Conservation (phyloP, 192 early-diverging fungal species). For the Coemansia asiatica region DNA sequence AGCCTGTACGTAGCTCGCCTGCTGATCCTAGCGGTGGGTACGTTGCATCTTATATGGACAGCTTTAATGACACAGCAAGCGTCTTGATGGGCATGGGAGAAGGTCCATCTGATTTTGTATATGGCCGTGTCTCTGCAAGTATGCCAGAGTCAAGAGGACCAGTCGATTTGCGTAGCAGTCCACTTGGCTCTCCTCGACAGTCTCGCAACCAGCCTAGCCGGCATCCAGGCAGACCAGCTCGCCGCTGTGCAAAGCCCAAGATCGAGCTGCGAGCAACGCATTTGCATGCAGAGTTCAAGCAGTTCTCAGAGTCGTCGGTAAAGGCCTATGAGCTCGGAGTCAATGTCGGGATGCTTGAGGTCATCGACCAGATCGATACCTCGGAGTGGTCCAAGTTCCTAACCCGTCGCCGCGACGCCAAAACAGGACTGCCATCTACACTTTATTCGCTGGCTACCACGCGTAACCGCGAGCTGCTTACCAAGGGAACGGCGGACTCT, state of each 20-base stretch:
- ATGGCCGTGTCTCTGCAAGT: slow-evolving; percentile 31
- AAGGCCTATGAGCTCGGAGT: slow-evolving; percentile 42
- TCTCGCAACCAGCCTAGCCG: slow-evolving; percentile 13
- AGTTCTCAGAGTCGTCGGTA: slow-evolving; percentile 37
- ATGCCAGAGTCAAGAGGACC: slow-evolving; percentile 39
- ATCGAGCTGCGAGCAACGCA: slow-evolving; percentile 44
- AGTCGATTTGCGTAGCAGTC: slow-evolving; percentile 15
- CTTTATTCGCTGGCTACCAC: slow-evolving; percentile 43
- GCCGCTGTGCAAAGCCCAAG: slow-evolving; percentile 46
- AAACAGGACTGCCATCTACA: slow-evolving; percentile 45
- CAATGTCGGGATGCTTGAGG: slow-evolving; percentile 44
- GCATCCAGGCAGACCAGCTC: slow-evolving; percentile 5
- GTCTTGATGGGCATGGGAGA: slow-evolving; percentile 1
- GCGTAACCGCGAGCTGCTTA: slow-evolving; percentile 51
- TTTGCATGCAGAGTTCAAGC: slow-evolving; percentile 46
- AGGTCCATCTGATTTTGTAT: neutral
- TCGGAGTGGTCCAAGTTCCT: slow-evolving; percentile 57
- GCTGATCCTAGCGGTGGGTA: slow-evolving; percentile 26
- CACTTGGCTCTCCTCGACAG: slow-evolving; percentile 21
- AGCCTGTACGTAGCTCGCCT: slow-evolving; percentile 1
- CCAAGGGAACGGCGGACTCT: slow-evolving; percentile 40
- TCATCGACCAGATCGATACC: slow-evolving; percentile 51
- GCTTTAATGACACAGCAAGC: slow-evolving; percentile 19
- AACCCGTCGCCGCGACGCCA: slow-evolving; percentile 45
- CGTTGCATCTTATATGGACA: slow-evolving; percentile 45